Evolutionary conservation across 768 basidiomycete genomes (phyloP).

Genomic region (Xerocomellus chrysenteron): DNA sequence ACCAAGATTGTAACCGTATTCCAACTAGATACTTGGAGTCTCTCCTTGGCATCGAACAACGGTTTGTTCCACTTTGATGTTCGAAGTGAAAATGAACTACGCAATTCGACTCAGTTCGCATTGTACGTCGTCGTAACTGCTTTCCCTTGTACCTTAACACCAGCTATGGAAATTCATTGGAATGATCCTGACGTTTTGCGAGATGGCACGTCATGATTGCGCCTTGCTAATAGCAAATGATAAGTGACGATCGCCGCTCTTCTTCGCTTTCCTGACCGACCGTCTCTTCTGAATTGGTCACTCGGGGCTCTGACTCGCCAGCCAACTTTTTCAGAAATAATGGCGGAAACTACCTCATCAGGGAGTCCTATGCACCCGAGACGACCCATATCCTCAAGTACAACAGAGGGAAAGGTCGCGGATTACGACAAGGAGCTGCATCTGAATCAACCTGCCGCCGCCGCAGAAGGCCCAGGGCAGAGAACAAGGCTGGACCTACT

Average conservation of each 20-base stretch:
- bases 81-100: too few relatives aligned
- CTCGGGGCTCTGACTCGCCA: not conserved
- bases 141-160: too few relatives aligned
- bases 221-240: not conserved
- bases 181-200: not conserved
- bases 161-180: too few relatives aligned
- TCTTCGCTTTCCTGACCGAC: not conserved
- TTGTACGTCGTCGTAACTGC: too few relatives aligned
- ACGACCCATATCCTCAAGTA: conserved; percentile 1
- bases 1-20: conserved; percentile 25
- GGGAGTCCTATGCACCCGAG: not conserved
- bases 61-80: too few relatives aligned
- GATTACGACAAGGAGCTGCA: conserved; percentile 2
- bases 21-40: conserved; percentile 12
- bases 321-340: not conserved
- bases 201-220: not conserved
- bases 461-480: not conserved
- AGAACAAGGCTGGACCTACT: not conserved
- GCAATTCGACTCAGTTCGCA: too few relatives aligned
- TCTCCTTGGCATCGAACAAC: not conserved
- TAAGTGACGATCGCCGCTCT: not conserved
- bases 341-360: not conserved
- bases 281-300: not conserved
- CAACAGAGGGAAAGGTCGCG: not conserved
- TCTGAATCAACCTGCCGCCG: not conserved